phyloP scores from a whole-genome alignment of 345 rosid genomes.

The Cardiospermum halicacabum region DNA sequence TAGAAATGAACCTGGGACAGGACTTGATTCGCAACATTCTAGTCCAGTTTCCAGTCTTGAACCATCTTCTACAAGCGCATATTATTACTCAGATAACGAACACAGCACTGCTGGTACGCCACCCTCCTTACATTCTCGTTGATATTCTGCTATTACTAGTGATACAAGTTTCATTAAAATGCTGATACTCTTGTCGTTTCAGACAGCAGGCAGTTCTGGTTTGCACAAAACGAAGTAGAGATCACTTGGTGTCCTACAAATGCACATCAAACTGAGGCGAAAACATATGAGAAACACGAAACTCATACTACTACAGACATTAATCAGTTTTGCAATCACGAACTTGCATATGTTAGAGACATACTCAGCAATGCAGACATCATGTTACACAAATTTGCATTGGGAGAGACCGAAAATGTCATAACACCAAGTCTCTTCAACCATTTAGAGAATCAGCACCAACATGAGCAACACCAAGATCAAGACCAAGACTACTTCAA shows the following conservation, averaged over 20 bases:
- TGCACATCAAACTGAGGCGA: constrained; percentile 18
- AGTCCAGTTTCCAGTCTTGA: constrained; percentile 39
- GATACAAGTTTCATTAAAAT: not conserved
- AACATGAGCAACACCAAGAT: constrained; percentile 15
- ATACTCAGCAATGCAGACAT: constrained; percentile 40
- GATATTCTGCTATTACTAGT: not conserved
- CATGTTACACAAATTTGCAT: constrained; percentile 35
- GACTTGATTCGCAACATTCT: constrained; percentile 28
- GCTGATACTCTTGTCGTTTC: constrained; percentile 8
- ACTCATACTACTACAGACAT: constrained; percentile 23
- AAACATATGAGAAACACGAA: constrained; percentile 8
- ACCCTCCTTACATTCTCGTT: not conserved
- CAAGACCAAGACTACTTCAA: constrained; percentile 35
- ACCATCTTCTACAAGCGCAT: constrained; percentile 29
- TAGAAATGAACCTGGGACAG: constrained; percentile 34
- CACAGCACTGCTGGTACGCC: constrained; percentile 21
- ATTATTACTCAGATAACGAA: constrained; percentile 34
- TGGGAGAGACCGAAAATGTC: constrained; percentile 34
- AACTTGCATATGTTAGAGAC: constrained; percentile 45
- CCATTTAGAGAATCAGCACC: constrained; percentile 41
- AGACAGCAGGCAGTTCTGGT: constrained; percentile 23
- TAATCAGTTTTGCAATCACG: constrained; percentile 42
- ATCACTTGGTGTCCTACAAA: constrained; percentile 14
- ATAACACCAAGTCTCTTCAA: constrained; percentile 39
- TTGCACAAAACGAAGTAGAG: constrained; percentile 18